Conservation (phyloP, 176 grass and related monocot species). For the Aegilops sharonensis region DNA sequence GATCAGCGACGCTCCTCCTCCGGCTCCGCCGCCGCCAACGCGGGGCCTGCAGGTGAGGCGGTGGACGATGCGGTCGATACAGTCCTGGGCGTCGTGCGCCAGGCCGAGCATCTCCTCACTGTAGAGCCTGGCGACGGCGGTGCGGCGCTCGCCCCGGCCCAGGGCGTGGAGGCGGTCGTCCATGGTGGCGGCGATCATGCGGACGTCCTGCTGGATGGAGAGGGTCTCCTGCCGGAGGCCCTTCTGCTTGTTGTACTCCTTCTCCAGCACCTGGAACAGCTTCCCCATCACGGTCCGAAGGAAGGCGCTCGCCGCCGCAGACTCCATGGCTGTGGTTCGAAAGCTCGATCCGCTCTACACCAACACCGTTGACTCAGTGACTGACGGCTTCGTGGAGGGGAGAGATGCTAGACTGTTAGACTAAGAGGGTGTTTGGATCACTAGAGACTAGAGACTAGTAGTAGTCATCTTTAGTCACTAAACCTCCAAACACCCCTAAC, state of each 20-base stretch:
- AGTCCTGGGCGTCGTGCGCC: constrained; percentile 35
- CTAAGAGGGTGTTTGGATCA: too few species aligned
- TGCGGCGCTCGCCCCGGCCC: background rate
- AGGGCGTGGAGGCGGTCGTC: constrained; percentile 20
- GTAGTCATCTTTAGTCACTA: too few species aligned
- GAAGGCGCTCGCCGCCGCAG: constrained; percentile 14
- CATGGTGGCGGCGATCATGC: constrained; percentile 41
- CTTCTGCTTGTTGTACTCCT: constrained; percentile 41
- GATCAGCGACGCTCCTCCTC: background rate
- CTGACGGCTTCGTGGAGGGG: too few species aligned
- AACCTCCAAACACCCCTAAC: too few species aligned
- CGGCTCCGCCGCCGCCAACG: too few species aligned
- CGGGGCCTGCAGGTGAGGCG: constrained; percentile 27
- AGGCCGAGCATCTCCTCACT: constrained; percentile 29
- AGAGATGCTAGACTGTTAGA: too few species aligned
- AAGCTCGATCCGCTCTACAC: background rate
- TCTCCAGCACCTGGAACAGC: constrained; percentile 32
- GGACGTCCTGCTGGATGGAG: constrained; percentile 31
- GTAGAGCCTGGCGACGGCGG: background rate
- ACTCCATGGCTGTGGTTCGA: background rate
- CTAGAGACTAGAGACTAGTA: too few species aligned
- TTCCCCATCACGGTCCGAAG: constrained; percentile 26
- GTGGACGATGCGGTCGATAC: constrained; percentile 32
- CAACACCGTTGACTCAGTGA: too few species aligned
- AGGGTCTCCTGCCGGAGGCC: background rate